Percentiles rank a stretch among this genome's conserved stretches.
Conservation (phyloP, 768 basidiomycete genomes). For the Symmetrospora coprosmae region DNA sequence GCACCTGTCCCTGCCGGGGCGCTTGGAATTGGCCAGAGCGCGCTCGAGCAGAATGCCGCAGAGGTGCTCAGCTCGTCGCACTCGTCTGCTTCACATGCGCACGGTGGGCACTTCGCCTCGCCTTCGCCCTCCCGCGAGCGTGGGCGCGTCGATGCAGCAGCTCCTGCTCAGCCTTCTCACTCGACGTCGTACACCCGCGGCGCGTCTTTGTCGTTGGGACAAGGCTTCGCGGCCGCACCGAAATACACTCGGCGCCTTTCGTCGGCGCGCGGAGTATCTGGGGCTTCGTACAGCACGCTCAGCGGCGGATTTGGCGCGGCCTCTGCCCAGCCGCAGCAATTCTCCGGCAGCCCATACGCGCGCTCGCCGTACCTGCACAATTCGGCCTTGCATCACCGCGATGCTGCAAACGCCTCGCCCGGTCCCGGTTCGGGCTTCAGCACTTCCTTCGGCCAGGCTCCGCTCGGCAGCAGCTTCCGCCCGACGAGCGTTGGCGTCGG, state of each 20-base stretch:
- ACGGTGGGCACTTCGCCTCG: no score
- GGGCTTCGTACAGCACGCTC: no score
- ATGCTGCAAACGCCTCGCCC: not conserved
- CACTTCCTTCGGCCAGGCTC: constrained; percentile 17
- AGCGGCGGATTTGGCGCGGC: no score
- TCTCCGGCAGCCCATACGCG: not conserved
- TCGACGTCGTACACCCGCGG: no score
- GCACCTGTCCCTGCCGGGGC: not conserved
- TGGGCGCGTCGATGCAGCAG: no score
- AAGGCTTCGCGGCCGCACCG: no score
- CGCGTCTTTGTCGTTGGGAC: no score
- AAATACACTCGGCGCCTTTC: no score
- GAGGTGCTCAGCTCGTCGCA: not conserved
- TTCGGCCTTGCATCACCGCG: not conserved
- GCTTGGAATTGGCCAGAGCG: not conserved
- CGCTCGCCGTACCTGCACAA: not conserved
- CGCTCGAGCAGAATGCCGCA: not conserved
- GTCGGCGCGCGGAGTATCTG: no score
- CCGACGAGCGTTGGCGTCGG: not conserved
- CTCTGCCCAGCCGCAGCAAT: not conserved
- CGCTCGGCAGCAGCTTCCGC: not conserved
- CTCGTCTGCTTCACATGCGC: not conserved
- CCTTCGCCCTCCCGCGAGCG: no score
- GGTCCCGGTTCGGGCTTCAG: not conserved
- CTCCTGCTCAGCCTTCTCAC: no score